These are phyloP conservation scores for Microascus cirrosus DNA, from an alignment of 2,329 filamentous ascomycete genomes.

Conservation along the genomic window DNA sequence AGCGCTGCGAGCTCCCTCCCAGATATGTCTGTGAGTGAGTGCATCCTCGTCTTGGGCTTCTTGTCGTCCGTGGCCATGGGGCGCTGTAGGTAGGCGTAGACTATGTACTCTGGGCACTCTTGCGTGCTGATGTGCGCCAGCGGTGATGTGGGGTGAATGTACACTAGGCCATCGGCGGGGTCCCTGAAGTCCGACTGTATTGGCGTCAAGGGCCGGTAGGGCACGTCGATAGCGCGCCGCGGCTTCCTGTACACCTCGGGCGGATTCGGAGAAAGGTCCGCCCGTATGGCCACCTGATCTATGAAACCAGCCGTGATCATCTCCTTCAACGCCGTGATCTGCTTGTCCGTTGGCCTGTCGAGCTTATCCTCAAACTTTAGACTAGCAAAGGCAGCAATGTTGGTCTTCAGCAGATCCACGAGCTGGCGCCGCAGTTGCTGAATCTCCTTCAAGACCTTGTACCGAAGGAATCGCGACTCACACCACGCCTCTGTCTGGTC, in stretches of 20 bases:
- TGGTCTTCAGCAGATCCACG: conserved; percentile 64
- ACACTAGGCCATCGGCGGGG: conserved; percentile 51
- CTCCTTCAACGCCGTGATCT: conserved; percentile 74
- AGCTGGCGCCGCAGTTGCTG: conserved; percentile 75
- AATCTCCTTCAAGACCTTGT: conserved; percentile 79
- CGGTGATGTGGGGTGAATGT: conserved; percentile 76
- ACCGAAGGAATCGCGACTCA: conserved; percentile 70
- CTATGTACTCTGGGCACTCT: conserved; percentile 76
- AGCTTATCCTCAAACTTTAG: conserved; percentile 45
- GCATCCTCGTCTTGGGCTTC: conserved; percentile 69
- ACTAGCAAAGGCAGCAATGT: conserved; percentile 38
- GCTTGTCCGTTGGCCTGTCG: conserved; percentile 49
- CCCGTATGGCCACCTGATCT: conserved; percentile 86
- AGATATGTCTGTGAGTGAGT: conserved; percentile 70
- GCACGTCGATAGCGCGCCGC: conserved; percentile 79
- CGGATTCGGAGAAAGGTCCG: conserved; percentile 69
- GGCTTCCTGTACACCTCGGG: conserved; percentile 59
- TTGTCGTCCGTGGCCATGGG: conserved; percentile 41
- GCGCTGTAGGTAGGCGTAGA: conserved; percentile 79
- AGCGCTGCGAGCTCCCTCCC: conserved; percentile 66
- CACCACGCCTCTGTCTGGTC: conserved; percentile 66
- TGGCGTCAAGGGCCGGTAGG: conserved; percentile 77
- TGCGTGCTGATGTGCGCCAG: conserved; percentile 57
- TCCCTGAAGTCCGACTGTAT: conserved; percentile 28
- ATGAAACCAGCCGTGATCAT: conserved; percentile 89